Evolutionary conservation across 2,329 filamentous ascomycete species (phyloP).

Genomic region (Aspergillus uvarum): DNA sequence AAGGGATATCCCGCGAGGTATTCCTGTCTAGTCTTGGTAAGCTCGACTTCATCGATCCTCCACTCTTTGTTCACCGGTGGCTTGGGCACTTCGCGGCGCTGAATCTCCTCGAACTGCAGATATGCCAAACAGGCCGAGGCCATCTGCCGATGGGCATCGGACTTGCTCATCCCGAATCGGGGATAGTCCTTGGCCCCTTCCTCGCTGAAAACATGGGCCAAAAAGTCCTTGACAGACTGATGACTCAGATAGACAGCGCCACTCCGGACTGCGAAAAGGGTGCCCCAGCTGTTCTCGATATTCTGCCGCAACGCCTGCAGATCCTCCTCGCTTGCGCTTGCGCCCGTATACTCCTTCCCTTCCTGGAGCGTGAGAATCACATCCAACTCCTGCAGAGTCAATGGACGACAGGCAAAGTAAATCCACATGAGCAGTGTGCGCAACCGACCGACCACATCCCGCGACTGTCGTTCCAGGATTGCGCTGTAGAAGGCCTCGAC

Average conservation of each 20-base stretch:
- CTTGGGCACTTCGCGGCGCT: not conserved
- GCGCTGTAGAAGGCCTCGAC: conserved; percentile 1
- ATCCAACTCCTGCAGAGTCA: not conserved
- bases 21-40: not conserved
- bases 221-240: conserved; percentile 6
- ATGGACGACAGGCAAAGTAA: not conserved
- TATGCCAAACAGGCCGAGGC: not conserved
- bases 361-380: conserved; percentile 1
- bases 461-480: not conserved
- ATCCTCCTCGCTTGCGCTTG: not conserved
- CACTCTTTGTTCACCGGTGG: not conserved
- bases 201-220: not conserved
- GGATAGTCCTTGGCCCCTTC: not conserved
- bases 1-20: not conserved
- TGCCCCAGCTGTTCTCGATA: not conserved
- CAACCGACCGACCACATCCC: not conserved
- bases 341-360: not conserved
- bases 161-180: not conserved
- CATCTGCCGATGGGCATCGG: not conserved
- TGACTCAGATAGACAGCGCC: not conserved
- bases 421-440: not conserved
- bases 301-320: not conserved
- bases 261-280: not conserved
- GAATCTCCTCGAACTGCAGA: not conserved
- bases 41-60: not conserved